Evolutionary conservation across 352 stramenopile species (phyloP).

Genomic region (Globisporangium radiosum): DNA sequence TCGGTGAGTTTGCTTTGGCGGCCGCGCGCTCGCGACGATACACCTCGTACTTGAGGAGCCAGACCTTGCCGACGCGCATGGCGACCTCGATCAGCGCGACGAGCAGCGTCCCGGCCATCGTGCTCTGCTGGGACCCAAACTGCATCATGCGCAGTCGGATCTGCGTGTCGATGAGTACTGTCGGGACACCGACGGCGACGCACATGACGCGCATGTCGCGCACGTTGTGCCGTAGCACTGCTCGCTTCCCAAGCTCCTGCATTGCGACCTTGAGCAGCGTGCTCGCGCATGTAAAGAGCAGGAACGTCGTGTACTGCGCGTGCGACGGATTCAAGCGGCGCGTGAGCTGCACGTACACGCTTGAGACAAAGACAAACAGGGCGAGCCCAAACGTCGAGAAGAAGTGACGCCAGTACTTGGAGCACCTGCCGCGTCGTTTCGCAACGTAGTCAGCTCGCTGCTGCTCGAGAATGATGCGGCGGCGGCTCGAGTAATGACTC

Average conservation of each 20-base stretch:
- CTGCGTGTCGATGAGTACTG: slow-evolving; percentile 18
- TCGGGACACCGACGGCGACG: slow-evolving; percentile 18
- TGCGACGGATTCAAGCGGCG: background rate
- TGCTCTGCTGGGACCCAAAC: background rate
- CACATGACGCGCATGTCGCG: slow-evolving; percentile 33
- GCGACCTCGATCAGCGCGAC: slow-evolving; percentile 1
- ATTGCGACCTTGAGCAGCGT: slow-evolving; percentile 25
- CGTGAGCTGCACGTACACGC: background rate
- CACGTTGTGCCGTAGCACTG: slow-evolving; percentile 17
- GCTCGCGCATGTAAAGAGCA: slow-evolving; percentile 14
- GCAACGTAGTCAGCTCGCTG: background rate
- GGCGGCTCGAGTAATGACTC: background rate
- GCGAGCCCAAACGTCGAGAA: background rate
- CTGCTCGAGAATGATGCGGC: background rate
- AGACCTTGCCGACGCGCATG: background rate
- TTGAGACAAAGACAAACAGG: background rate
- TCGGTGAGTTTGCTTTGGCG: background rate
- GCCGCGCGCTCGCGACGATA: background rate
- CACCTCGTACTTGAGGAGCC: slow-evolving; percentile 1
- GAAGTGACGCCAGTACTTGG: background rate
- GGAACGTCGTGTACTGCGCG: background rate
- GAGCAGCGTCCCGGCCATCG: slow-evolving; percentile 1
- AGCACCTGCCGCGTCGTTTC: background rate
- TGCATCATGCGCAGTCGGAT: slow-evolving; percentile 8
- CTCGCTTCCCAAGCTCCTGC: slow-evolving; percentile 26